Evolutionary conservation across 352 stramenopile genomes (phyloP), one percentile per base, ranked within the genome.

Genomic region (Phytophthora capsici): DNA sequence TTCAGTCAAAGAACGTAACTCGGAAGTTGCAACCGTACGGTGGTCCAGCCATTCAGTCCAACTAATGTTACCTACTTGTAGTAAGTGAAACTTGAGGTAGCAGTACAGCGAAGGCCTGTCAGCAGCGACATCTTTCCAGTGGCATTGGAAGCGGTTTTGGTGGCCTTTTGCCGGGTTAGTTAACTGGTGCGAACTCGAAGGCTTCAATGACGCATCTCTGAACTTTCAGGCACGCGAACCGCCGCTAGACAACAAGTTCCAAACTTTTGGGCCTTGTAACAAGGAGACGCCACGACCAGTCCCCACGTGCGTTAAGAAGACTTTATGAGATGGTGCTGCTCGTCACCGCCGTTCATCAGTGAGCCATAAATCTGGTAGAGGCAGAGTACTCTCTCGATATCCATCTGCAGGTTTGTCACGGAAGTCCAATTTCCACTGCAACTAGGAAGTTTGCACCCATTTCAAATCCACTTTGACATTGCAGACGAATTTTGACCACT

Each of bases 381-480:
- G 32, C 23, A 9, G 12, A 10, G n/a, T 43, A 48, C 23, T 66
- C 19, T 66, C 19, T 6, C 17, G 10, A 34, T 25, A 53, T 23
- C 30, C 47, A 53, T 48, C 40, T 60, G 38, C 57, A 60, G 22
- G 22, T 60, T 60, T 61, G 49, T 55, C 40, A 28, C 49, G 40
- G 57, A 40, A 40, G 34, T 30, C 34, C 13, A 10, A 19, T 10
- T 36, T 50, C n/a, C n/a, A n/a, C n/a, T n/a, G n/a, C n/a, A n/a
- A n/a, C n/a, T n/a, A n/a, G n/a, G n/a, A n/a, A n/a, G n/a, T n/a
- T 20, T 45, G 53, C 44, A 61, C 53, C 53, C 53, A 61, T 61
- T 16, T 8, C 54, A 62, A 62, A 62, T 62, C 54, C 54, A 41
- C 37, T 61, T 61, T 30, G 54, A 51, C 47, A 57, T 38, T 26